phyloP scores from a whole-genome alignment of 306 rosid species.

The Prunus campanulata region DNA sequence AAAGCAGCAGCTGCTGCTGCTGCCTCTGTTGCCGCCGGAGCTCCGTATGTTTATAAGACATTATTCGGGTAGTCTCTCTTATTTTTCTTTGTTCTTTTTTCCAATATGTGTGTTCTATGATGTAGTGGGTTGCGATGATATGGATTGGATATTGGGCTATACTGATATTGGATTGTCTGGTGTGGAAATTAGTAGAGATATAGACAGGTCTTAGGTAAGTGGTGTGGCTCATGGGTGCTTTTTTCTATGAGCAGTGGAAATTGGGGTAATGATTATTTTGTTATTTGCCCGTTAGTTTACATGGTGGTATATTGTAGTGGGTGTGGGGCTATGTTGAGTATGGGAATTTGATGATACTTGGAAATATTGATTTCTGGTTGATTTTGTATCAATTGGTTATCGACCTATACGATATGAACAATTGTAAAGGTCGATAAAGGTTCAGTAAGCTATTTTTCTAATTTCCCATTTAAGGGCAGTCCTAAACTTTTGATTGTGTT shows the following conservation, averaged over 20 bases:
- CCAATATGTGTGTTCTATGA: conserved; percentile 7
- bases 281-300: not conserved
- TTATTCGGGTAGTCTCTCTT: conserved; percentile 53
- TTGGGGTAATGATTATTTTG: not conserved
- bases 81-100: not conserved
- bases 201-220: not conserved
- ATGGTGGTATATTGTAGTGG: not conserved
- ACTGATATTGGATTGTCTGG: not conserved
- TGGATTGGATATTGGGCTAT: not conserved
- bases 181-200: not conserved
- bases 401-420: not conserved
- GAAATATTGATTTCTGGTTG: not conserved
- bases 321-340: not conserved
- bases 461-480: not conserved
- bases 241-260: not conserved
- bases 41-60: conserved; percentile 53
- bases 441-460: not conserved
- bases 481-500: conserved; percentile 3
- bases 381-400: not conserved
- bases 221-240: not conserved
- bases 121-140: not conserved
- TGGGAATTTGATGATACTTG: not conserved
- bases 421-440: not conserved
- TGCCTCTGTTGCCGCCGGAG: conserved; percentile 52
- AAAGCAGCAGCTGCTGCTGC: conserved; percentile 54